Percentiles rank a stretch among this genome's conserved stretches.
Conservation (phyloP, 2,329 filamentous ascomycete genomes). For the Trichoderma endophyticum region DNA sequence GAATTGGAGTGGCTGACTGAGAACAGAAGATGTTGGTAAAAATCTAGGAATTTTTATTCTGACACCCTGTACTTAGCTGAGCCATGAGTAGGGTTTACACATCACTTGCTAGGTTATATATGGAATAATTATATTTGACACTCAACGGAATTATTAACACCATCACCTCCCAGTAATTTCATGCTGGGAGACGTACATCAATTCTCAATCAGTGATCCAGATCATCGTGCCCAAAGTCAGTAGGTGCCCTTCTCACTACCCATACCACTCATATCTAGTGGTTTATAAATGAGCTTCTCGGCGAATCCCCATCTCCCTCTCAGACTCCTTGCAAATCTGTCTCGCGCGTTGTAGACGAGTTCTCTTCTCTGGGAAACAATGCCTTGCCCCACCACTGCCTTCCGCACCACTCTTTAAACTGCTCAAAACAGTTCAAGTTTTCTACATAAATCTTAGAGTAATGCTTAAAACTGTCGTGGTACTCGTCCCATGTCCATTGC, state of each 20-base stretch:
- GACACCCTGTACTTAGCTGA: background rate
- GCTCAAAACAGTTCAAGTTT: background rate
- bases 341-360: background rate
- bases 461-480: background rate
- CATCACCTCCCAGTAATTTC: background rate
- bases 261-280: background rate
- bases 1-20: background rate
- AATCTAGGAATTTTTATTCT: background rate
- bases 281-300: background rate
- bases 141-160: background rate
- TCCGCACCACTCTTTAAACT: background rate
- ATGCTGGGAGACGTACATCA: background rate
- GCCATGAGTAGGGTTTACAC: background rate
- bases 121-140: background rate
- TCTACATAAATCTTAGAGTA: background rate
- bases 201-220: background rate
- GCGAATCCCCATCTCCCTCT: background rate
- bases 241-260: background rate
- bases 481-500: background rate
- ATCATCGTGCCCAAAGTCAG: background rate
- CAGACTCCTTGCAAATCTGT: background rate
- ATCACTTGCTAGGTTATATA: background rate
- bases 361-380: background rate
- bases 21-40: background rate
- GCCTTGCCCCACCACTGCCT: background rate